A percentile compares a stretch with the other conserved stretches of the same genome.
Evolutionary conservation across 2,329 filamentous ascomycete genomes (phyloP).

Genomic region (Pleomassaria siparia): DNA sequence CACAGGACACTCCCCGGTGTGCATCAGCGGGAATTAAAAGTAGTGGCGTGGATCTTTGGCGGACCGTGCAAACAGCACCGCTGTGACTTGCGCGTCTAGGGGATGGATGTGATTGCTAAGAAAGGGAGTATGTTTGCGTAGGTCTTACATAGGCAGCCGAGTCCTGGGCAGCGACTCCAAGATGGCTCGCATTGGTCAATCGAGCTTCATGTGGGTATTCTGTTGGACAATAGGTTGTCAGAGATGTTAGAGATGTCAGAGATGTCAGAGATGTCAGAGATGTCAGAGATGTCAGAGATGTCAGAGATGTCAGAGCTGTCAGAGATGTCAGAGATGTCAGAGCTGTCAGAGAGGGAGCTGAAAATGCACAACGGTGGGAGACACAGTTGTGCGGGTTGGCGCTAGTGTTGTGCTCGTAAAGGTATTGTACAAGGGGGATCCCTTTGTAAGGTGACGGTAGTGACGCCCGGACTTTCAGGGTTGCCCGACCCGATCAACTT

Average conservation of each 20-base stretch:
- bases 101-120: neutral
- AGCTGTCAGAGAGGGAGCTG: slow-evolving; percentile 6
- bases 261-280: no score
- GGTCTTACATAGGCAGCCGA: slow-evolving; percentile 9
- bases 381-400: slow-evolving; percentile 2
- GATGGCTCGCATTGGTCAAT: slow-evolving; percentile 4
- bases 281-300: no score
- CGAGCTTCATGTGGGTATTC: slow-evolving; percentile 1
- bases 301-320: slow-evolving; percentile 3
- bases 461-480: neutral
- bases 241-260: no score
- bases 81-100: neutral
- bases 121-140: slow-evolving; percentile 6
- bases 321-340: no score
- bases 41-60: slow-evolving; percentile 1
- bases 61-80: neutral
- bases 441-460: slow-evolving; percentile 9
- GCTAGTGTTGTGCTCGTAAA: slow-evolving; percentile 12
- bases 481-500: slow-evolving; percentile 6
- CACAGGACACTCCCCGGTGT: slow-evolving; percentile 7
- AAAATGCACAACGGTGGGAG: slow-evolving; percentile 6
- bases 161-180: slow-evolving; percentile 2
- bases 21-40: neutral
- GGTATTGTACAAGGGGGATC: no score
- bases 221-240: neutral